Evolutionary conservation across 2,329 filamentous ascomycete genomes (phyloP).

Genomic region (Monilinia polystroma): DNA sequence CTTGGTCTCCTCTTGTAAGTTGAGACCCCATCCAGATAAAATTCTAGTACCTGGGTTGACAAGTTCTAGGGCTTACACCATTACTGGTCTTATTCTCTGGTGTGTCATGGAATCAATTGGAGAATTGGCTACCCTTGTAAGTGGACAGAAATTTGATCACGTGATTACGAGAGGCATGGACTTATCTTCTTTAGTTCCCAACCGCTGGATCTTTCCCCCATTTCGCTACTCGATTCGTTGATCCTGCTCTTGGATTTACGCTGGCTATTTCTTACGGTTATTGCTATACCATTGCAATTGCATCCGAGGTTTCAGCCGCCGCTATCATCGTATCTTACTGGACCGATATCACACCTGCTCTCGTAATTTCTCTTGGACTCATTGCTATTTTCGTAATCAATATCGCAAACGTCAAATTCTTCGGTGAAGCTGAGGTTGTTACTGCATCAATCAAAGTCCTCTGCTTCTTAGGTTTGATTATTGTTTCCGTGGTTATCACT

Average conservation of each 20-base stretch:
- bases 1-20: slow-evolving; percentile 44
- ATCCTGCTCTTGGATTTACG: slow-evolving; percentile 40
- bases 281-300: slow-evolving; percentile 54
- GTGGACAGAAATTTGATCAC: background rate
- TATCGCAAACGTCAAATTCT: slow-evolving; percentile 81
- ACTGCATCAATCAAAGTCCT: slow-evolving; percentile 82
- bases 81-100: slow-evolving; percentile 41
- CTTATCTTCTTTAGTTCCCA: slow-evolving; percentile 34
- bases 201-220: slow-evolving; percentile 41
- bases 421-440: slow-evolving; percentile 84
- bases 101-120: slow-evolving; percentile 41
- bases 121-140: slow-evolving; percentile 37
- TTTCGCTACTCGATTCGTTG: slow-evolving; percentile 41
- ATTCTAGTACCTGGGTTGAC: background rate
- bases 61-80: slow-evolving; percentile 41
- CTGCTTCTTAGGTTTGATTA: slow-evolving; percentile 62
- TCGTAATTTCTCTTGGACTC: slow-evolving; percentile 85
- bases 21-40: background rate
- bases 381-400: slow-evolving; percentile 75
- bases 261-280: slow-evolving; percentile 41
- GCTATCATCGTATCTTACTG: slow-evolving; percentile 81
- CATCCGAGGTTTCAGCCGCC: slow-evolving; percentile 82
- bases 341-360: slow-evolving; percentile 55
- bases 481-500: slow-evolving; percentile 61
- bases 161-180: background rate